phyloP scores from a whole-genome alignment of 768 basidiomycete genomes.

The Lactarius trivialis region DNA sequence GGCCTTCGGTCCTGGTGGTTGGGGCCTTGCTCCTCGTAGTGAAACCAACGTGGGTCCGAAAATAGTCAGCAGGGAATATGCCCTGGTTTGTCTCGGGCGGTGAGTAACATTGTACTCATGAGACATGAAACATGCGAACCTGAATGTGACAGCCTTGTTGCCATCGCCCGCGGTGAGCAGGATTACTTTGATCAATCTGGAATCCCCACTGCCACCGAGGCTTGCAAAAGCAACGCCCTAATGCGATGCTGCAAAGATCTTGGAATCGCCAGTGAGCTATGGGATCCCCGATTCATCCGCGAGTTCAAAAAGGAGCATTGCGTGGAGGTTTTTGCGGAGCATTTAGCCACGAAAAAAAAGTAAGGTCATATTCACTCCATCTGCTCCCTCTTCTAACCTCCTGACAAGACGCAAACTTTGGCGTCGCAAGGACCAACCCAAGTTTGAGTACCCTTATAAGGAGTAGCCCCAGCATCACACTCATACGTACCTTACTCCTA shows the following conservation, averaged over 20 bases:
- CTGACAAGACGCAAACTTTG: constrained; percentile 76
- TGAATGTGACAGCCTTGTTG: constrained; percentile 57
- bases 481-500: neutral
- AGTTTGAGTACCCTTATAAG: constrained; percentile 85
- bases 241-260: constrained; percentile 98
- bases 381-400: constrained; percentile 5
- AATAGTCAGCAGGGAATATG: constrained; percentile 90
- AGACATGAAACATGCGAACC: neutral
- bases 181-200: constrained; percentile 92
- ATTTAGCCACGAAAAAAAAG: constrained; percentile 86
- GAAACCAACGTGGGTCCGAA: constrained; percentile 86
- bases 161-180: constrained; percentile 89
- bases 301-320: constrained; percentile 84
- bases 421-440: constrained; percentile 80
- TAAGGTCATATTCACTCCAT: constrained; percentile 35
- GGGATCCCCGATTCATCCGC: constrained; percentile 95
- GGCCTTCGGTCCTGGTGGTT: constrained; percentile 94
- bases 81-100: constrained; percentile 88
- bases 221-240: constrained; percentile 91
- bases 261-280: constrained; percentile 92
- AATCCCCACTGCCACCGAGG: constrained; percentile 90
- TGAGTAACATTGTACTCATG: constrained; percentile 32
- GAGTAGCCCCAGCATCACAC: constrained; percentile 37
- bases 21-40: constrained; percentile 91
- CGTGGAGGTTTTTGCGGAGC: constrained; percentile 80